Evolutionary conservation across 345 rosid species (phyloP).

Genomic region (Syzygium grande): DNA sequence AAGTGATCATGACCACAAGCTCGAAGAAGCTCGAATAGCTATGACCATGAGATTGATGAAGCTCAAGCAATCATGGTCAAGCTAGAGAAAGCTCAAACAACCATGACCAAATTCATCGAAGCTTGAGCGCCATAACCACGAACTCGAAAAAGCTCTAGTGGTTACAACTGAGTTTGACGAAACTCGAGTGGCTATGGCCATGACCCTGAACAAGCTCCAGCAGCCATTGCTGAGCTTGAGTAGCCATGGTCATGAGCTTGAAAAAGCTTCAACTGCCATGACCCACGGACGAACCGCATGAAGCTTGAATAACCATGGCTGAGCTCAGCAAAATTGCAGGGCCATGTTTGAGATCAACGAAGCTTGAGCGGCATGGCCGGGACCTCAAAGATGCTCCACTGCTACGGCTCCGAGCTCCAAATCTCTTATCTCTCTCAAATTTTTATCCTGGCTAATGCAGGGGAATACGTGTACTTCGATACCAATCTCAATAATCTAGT

Average conservation of each 20-base stretch:
- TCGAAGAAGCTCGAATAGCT: not conserved
- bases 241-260: not conserved
- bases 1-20: not conserved
- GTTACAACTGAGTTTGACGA: not conserved
- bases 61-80: not conserved
- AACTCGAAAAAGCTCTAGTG: not conserved
- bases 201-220: not conserved
- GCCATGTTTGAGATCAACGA: too few species aligned
- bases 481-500: not conserved
- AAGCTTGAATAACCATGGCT: not conserved
- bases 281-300: not conserved
- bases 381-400: not conserved
- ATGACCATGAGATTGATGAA: accelerated
- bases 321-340: not conserved
- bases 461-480: too few species aligned
- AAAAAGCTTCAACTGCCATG: not conserved
- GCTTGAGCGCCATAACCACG: not conserved
- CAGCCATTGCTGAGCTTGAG: not conserved
- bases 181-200: not conserved
- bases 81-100: not conserved
- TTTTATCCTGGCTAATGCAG: not conserved
- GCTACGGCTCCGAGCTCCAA: not conserved
- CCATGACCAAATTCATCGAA: not conserved
- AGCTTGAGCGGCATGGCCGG: not conserved
- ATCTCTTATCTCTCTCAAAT: not conserved